Conservation (phyloP, 306 rosid genomes). For the Herpetospermum pedunculosum region DNA sequence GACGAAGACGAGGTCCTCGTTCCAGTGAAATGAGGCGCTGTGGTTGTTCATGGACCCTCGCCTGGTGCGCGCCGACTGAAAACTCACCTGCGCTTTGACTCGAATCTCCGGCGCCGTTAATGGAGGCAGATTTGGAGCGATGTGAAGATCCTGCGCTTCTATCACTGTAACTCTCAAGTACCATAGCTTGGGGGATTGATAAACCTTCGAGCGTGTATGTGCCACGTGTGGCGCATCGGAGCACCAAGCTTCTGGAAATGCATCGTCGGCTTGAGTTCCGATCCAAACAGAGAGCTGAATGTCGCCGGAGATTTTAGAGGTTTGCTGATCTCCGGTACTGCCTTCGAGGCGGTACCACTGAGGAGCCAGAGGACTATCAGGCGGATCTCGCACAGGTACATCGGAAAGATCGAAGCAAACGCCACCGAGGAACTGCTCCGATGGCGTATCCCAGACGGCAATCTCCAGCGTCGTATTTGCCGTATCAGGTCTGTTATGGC, state of each 20-base stretch:
- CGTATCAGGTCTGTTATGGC: conserved; percentile 37
- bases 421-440: conserved; percentile 72
- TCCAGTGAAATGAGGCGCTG: conserved; percentile 66
- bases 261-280: conserved; percentile 50
- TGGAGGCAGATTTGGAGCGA: conserved; percentile 73
- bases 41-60: conserved; percentile 79
- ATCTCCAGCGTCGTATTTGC: conserved; percentile 46
- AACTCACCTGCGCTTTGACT: conserved; percentile 54
- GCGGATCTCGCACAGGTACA: conserved; percentile 36
- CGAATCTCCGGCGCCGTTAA: conserved; percentile 77
- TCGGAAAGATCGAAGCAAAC: conserved; percentile 42
- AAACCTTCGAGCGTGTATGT: conserved; percentile 45
- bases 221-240: conserved; percentile 41
- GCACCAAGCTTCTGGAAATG: conserved; percentile 43
- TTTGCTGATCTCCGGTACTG: conserved; percentile 20
- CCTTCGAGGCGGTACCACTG: conserved; percentile 41
- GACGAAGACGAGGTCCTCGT: conserved; percentile 76
- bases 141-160: conserved; percentile 42
- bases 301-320: conserved; percentile 30
- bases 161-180: conserved; percentile 36
- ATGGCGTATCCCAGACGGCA: conserved; percentile 47
- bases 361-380: conserved; percentile 48
- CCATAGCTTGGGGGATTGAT: conserved; percentile 56
- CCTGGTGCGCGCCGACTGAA: conserved; percentile 57
- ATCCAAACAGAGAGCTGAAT: conserved; percentile 49